Base-by-base conservation (phyloP, 2,329 filamentous ascomycete genomes). In the Cladophialophora psammophila region DNA sequence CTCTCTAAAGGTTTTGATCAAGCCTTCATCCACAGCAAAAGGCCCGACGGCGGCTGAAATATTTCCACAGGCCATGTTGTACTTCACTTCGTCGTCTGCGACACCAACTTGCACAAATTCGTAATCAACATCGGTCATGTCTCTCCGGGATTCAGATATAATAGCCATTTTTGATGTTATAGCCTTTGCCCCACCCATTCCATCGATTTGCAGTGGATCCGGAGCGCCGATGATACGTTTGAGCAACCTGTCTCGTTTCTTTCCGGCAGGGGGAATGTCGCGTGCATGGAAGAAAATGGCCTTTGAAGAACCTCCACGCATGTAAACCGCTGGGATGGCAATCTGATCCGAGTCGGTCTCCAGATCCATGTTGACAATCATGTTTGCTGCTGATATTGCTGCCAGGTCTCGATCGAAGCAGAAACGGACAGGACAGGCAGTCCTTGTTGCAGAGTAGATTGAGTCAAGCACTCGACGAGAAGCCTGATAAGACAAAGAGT, bases 161-260 rank as follows among this genome's bases (percentile, higher is more conserved):
- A 93, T 81, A 77, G 90, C 90, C 18, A 93, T 82, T 76, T 93
- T 93, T 63, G 87, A 90, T 2, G 90, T 85, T 55, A 86, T 88
- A 13, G 88, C 90, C 62, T 89, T 81, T 4, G 89, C 89, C 0
- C 87, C 88, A 2, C 90, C 90, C 76, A 92, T 84, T 8, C 90
- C 90, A 75, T 92, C 84, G 1, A 93, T 86, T 76, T 93, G 91
- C 0, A 90, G 84, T 0, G 87, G 88, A 57, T 69, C 66, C 20
- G 69, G 69, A 8, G 67, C 55, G 8, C 67, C 69, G 64, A 71
- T 69, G 7, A 68, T 18, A 2, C 69, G 65, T 18, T 55, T 62
- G 5, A 71, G 40, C 4, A 71, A n/a, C n/a, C n/a, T n/a, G n/a
- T n/a, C 15, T 10, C 69, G 55, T 13, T 40, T 8, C 2, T 35